These are phyloP conservation scores for Aspergillus phoenicis DNA, from an alignment of 2,329 filamentous ascomycete genomes.

Conservation along the genomic window DNA sequence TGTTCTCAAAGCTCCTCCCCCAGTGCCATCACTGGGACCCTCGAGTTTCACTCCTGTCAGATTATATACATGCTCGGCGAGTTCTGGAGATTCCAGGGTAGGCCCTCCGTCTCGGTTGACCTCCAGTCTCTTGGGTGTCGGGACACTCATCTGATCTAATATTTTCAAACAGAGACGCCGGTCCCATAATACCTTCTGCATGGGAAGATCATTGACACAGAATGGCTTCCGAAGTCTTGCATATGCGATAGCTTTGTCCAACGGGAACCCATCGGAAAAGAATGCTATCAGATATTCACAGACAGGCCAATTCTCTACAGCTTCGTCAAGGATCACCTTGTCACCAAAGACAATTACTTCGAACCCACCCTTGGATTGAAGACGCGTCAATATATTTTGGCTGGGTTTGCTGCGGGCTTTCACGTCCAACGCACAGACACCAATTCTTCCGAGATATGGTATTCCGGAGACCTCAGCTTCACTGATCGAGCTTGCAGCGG, in stretches of 20 bases:
- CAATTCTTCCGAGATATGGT: conserved; percentile 67
- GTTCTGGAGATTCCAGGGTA: conserved; percentile 72
- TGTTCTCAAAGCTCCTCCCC: conserved; percentile 59
- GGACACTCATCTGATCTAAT: conserved; percentile 84
- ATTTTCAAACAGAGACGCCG: conserved; percentile 85
- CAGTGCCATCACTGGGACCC: conserved; percentile 68
- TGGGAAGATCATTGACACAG: conserved; percentile 94
- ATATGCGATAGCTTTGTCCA: conserved; percentile 97
- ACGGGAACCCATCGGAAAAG: conserved; percentile 94
- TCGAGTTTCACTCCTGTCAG: conserved; percentile 76
- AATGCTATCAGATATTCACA: conserved; percentile 98
- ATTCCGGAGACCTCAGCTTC: conserved; percentile 51
- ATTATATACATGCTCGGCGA: conserved; percentile 77
- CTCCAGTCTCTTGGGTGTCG: conserved; percentile 84
- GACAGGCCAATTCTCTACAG: conserved; percentile 92
- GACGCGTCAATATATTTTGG: conserved; percentile 88
- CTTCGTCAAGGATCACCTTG: conserved; percentile 97
- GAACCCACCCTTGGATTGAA: conserved; percentile 89
- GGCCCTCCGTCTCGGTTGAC: conserved; percentile 93
- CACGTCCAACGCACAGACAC: conserved; percentile 90
- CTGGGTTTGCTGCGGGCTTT: conserved; percentile 97
- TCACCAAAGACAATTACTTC: conserved; percentile 98
- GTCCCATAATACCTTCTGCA: conserved; percentile 98
- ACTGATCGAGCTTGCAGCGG: conserved; percentile 78
- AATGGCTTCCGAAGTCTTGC: conserved; percentile 91